Conservation (phyloP, 1,284 basidiomycete genomes). For the Rhizopogon parksii region DNA sequence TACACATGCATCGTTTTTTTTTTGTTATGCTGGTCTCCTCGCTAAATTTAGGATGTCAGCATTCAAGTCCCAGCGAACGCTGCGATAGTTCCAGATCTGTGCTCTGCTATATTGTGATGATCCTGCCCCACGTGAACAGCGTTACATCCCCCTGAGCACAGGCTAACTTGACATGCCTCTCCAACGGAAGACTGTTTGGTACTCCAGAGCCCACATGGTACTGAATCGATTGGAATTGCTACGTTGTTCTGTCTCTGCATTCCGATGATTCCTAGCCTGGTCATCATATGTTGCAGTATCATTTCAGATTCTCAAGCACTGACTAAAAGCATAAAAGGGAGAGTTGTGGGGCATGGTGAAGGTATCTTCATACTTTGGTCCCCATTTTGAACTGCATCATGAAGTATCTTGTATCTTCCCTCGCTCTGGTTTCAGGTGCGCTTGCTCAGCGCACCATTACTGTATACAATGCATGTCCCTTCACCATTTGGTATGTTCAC, state of each 20-base stretch:
- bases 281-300: background rate
- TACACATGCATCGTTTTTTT: too few relatives aligned
- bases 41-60: background rate
- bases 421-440: constrained; percentile 18
- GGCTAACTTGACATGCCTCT: background rate
- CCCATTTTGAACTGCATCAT: constrained; percentile 1
- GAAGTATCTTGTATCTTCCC: constrained; percentile 16
- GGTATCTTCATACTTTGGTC: background rate
- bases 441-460: constrained; percentile 30
- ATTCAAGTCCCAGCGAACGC: background rate
- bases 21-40: too few relatives aligned
- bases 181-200: background rate
- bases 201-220: too few relatives aligned
- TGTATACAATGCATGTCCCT: constrained; percentile 33
- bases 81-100: background rate
- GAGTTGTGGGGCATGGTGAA: too few relatives aligned
- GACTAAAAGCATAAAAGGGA: background rate
- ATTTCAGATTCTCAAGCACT: background rate
- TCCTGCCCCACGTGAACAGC: background rate
- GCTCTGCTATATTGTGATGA: background rate
- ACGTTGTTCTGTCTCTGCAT: too few relatives aligned
- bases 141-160: background rate
- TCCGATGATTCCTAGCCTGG: too few relatives aligned
- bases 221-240: too few relatives aligned
- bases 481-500: constrained; percentile 31